Percentiles rank a stretch among this genome's conserved stretches.
phyloP scores from a whole-genome alignment of 306 rosid species.

The Dalbergia oliveri region DNA sequence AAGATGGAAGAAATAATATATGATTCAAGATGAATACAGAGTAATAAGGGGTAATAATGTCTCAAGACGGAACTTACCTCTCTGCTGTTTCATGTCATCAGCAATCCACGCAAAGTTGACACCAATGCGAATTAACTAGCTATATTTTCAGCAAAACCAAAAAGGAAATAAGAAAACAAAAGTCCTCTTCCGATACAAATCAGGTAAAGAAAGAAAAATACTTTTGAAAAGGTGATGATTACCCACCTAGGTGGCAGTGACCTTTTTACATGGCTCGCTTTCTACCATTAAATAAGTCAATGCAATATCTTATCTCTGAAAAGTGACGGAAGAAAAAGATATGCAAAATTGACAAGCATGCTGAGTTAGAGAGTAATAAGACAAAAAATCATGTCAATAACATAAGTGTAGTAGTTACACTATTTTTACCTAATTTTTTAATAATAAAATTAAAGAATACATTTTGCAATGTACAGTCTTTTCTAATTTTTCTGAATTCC shows the following conservation, averaged over 20 bases:
- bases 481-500: no score
- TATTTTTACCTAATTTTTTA: no score
- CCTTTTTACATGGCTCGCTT: conserved; percentile 48
- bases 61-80: conserved; percentile 37
- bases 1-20: no score
- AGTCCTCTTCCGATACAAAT: not conserved
- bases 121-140: not conserved
- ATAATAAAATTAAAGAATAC: no score
- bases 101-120: not conserved
- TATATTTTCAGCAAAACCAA: not conserved
- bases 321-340: conserved; percentile 41
- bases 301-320: conserved; percentile 24
- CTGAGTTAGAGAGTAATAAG: not conserved
- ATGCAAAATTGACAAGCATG: not conserved
- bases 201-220: not conserved
- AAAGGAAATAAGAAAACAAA: not conserved
- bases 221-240: conserved; percentile 38
- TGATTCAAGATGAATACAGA: no score
- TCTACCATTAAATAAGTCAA: conserved; percentile 36
- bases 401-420: no score
- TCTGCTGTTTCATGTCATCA: not conserved
- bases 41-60: not conserved
- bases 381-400: conserved; percentile 3
- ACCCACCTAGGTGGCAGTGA: conserved; percentile 42
- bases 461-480: no score